Evolutionary conservation across 768 basidiomycete genomes (phyloP), one percentile per base, ranked within the genome.

Genomic region (Dacryopinax primogenitus): DNA sequence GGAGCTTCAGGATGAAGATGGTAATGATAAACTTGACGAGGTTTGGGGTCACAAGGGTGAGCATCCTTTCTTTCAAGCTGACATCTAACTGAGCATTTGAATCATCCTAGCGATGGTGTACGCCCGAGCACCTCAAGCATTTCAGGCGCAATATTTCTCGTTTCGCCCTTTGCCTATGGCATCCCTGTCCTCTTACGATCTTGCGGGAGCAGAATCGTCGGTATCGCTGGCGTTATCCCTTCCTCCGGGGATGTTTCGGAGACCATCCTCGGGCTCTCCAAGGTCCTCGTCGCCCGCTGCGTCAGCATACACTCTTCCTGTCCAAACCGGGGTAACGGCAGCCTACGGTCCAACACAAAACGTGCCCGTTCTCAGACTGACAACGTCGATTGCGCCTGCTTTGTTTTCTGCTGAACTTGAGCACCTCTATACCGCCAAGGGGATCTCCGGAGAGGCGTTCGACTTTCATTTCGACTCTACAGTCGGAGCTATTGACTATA

Each of bases 11-110:
- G 77, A 71, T 37, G 83, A 83, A 33, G 81, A 81, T 62, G 79
- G 80, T 66, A 78, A 75, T 64, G 71, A 76, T 62, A 81, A 81
- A 70, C 69, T 72, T 1, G 84, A 83, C 16, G 78, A 81, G 62
- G 85, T 96, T 30, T 96, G 89, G 86, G 94, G 90, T 2, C 95
- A 98, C 75, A 95, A 97, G 83, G 93, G 93, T 95, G 34, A 16
- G 83, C 74, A 33, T 47, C 1, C 15, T 32, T 30, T 30, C 26
- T 51, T 44, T n/a, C 4, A 63, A 15, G 28, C 28, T 47, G 47
- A 21, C 23, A 30, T 23, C 62, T 11, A 16, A 4, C n/a, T 41
- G n/a, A 44, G 33, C 21, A 34, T 21, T 18, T 11, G n/a, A n/a
- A n/a, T n/a, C 34, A 36, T 35, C 13, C 18, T 67, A 93, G 94